A percentile compares a stretch with the other conserved stretches of the same genome.
These are phyloP conservation scores for Beta vulgaris DNA, from an alignment of 148 eudicot genomes.

Conservation along the genomic window DNA sequence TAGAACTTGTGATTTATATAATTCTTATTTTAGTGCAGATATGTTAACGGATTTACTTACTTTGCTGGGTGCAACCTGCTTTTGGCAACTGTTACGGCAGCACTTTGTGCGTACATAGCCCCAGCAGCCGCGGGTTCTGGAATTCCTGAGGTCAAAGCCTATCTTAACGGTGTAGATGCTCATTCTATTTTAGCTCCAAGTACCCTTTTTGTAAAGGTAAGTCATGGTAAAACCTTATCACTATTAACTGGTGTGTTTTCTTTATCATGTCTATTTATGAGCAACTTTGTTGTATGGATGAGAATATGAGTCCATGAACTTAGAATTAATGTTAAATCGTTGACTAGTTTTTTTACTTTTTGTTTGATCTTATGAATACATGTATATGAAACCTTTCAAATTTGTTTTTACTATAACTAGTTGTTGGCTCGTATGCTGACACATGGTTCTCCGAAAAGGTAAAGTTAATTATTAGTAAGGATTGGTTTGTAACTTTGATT, in stretches of 20 bases:
- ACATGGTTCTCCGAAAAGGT: no score
- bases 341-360: not conserved
- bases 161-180: slow-evolving; percentile 87
- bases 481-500: no score
- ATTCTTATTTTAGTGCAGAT: slow-evolving; percentile 44
- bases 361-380: no score
- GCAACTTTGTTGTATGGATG: not conserved
- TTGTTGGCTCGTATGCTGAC: no score
- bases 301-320: not conserved
- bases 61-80: slow-evolving; percentile 51
- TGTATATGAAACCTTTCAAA: no score
- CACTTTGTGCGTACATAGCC: slow-evolving; percentile 69
- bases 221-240: not conserved
- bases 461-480: no score
- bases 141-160: slow-evolving; percentile 91
- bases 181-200: slow-evolving; percentile 77
- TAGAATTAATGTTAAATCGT: not conserved
- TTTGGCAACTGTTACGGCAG: slow-evolving; percentile 55
- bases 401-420: no score
- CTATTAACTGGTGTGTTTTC: not conserved
- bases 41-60: slow-evolving; percentile 50
- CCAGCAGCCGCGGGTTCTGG: slow-evolving; percentile 96
- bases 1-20: not conserved
- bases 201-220: slow-evolving; percentile 78
- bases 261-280: not conserved